phyloP scores from a whole-genome alignment of 2,329 filamentous ascomycete genomes.

The Alternaria gaisen region DNA sequence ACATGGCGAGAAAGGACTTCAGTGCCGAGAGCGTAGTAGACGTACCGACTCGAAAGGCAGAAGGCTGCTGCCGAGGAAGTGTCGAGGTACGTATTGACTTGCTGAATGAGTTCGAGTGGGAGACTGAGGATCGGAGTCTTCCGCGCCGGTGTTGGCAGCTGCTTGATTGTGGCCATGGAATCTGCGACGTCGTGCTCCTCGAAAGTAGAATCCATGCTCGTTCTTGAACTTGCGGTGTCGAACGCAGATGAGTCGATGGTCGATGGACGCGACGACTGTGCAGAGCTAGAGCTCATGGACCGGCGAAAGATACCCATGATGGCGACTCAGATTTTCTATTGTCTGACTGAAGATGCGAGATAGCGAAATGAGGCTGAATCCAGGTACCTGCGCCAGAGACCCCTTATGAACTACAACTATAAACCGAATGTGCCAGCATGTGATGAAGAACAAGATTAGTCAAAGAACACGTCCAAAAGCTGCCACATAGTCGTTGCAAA shows the following conservation, averaged over 20 bases:
- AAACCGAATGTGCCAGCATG: neutral
- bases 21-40: slow-evolving; percentile 43
- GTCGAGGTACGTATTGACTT: slow-evolving; percentile 39
- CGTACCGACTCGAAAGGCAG: slow-evolving; percentile 36
- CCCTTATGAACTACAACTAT: neutral
- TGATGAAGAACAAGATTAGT: neutral
- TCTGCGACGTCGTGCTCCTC: slow-evolving; percentile 10
- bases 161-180: slow-evolving; percentile 18
- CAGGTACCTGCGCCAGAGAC: neutral
- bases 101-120: slow-evolving; percentile 43
- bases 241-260: slow-evolving; percentile 14
- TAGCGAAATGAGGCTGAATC: neutral
- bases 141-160: slow-evolving; percentile 6
- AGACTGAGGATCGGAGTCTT: slow-evolving; percentile 32
- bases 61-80: slow-evolving; percentile 35
- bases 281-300: slow-evolving; percentile 24
- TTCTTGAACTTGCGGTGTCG: slow-evolving; percentile 17
- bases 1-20: slow-evolving; percentile 29
- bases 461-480: slow-evolving; percentile 1
- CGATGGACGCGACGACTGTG: slow-evolving; percentile 14
- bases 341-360: neutral
- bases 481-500: neutral
- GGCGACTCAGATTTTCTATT: neutral
- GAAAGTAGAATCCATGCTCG: slow-evolving; percentile 24
- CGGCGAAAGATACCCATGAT: slow-evolving; percentile 24